phyloP scores from a whole-genome alignment of 2,329 filamentous ascomycete species.

The Pestalotiopsis sp. region DNA sequence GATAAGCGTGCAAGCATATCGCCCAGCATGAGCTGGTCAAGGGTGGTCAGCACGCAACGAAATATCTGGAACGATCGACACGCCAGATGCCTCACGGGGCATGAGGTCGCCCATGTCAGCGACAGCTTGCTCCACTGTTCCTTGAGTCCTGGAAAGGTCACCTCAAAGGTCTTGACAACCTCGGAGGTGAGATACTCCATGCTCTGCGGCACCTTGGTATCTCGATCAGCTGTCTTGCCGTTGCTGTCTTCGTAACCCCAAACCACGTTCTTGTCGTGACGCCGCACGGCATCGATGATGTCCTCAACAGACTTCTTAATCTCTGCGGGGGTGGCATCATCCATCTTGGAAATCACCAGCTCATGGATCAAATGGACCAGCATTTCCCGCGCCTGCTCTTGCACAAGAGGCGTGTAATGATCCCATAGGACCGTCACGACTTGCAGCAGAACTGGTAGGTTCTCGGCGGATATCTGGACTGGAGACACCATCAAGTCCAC shows the following conservation, averaged over 20 bases:
- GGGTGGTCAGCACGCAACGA: slow-evolving; percentile 84
- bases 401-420: slow-evolving; percentile 91
- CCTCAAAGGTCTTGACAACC: slow-evolving; percentile 82
- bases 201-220: slow-evolving; percentile 79
- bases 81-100: slow-evolving; percentile 90
- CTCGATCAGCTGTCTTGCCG: slow-evolving; percentile 72
- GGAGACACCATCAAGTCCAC: slow-evolving; percentile 97
- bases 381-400: slow-evolving; percentile 97
- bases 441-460: slow-evolving; percentile 84
- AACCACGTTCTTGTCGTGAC: slow-evolving; percentile 80
- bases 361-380: slow-evolving; percentile 97
- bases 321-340: slow-evolving; percentile 63
- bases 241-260: slow-evolving; percentile 97
- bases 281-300: slow-evolving; percentile 83
- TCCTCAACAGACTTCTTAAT: slow-evolving; percentile 81
- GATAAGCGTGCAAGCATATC: slow-evolving; percentile 96
- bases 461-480: slow-evolving; percentile 76
- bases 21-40: slow-evolving; percentile 92
- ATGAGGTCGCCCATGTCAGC: slow-evolving; percentile 94
- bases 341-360: slow-evolving; percentile 79
- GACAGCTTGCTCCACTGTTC: slow-evolving; percentile 91
- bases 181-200: slow-evolving; percentile 86
- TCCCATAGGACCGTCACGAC: slow-evolving; percentile 96
- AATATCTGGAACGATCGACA: slow-evolving; percentile 98
- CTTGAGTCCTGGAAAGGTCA: slow-evolving; percentile 83